Percentiles rank a stretch among this genome's conserved stretches.
phyloP scores from a whole-genome alignment of 805 yeast species.

The Yarrowia sp. region DNA sequence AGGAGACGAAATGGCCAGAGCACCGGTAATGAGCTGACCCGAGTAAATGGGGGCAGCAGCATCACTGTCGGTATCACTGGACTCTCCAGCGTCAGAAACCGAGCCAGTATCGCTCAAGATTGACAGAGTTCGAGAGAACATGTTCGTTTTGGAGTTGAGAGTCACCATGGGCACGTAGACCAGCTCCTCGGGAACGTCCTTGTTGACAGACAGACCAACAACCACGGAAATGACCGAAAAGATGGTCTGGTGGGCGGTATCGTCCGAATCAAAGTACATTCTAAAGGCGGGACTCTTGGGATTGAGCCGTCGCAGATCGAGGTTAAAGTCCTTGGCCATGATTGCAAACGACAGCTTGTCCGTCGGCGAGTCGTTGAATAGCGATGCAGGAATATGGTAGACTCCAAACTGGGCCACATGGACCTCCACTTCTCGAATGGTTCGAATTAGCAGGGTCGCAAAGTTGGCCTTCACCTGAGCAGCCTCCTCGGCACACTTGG shows the following conservation, averaged over 20 bases:
- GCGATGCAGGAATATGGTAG: slow-evolving; percentile 45
- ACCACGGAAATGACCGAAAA: slow-evolving; percentile 49
- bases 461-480: slow-evolving; percentile 43
- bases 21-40: slow-evolving; percentile 47
- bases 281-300: slow-evolving; percentile 53
- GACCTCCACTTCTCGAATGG: slow-evolving; percentile 51
- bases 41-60: slow-evolving; percentile 22
- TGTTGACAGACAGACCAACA: slow-evolving; percentile 49
- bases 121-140: slow-evolving; percentile 50
- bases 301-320: slow-evolving; percentile 52
- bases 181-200: slow-evolving; percentile 47
- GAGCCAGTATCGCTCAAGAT: slow-evolving; percentile 45
- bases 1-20: slow-evolving; percentile 50
- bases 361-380: slow-evolving; percentile 24
- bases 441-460: slow-evolving; percentile 47
- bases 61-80: slow-evolving; percentile 23
- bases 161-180: slow-evolving; percentile 53
- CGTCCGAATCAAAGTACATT: slow-evolving; percentile 49
- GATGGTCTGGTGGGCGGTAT: slow-evolving; percentile 53
- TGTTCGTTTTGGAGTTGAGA: slow-evolving; percentile 49
- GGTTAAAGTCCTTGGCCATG: slow-evolving; percentile 49
- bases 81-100: background rate
- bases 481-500: slow-evolving; percentile 33
- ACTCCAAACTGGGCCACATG: slow-evolving; percentile 49
- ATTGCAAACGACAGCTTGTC: slow-evolving; percentile 44